Evolutionary conservation across 177 flowering plant genomes (phyloP).

Genomic region (Vitis hybrid): DNA sequence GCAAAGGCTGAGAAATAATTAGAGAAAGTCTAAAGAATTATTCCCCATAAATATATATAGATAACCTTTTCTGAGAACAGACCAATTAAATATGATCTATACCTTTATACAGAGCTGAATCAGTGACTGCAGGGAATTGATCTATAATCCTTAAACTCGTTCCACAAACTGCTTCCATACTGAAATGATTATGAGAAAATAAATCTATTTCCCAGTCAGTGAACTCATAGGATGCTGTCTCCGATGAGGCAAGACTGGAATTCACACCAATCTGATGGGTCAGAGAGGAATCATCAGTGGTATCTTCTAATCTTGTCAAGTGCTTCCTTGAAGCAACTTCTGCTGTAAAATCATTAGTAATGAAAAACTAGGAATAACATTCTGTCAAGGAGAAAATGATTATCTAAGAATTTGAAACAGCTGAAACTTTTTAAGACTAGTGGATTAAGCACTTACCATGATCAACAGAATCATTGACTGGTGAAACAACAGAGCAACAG

Average conservation of each 20-base stretch:
- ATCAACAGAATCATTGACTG: neutral
- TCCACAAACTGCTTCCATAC: neutral
- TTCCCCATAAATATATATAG: neutral
- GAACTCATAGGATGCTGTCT: no score
- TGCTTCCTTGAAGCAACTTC: neutral
- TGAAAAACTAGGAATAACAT: neutral
- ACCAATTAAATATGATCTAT: neutral
- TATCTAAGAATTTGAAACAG: neutral
- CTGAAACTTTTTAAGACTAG: neutral
- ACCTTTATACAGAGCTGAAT: slow-evolving; percentile 2
- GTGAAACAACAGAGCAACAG: slow-evolving; percentile 2
- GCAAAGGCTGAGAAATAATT: slow-evolving; percentile 4
- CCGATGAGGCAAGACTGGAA: no score
- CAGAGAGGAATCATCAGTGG: neutral
- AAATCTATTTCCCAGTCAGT: no score
- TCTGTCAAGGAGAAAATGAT: neutral
- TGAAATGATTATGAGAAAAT: no score
- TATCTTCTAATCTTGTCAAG: neutral
- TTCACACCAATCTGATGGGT: no score
- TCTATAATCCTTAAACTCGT: neutral
- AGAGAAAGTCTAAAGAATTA: neutral
- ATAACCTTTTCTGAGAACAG: no score
- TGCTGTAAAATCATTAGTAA: neutral
- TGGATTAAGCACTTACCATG: neutral
- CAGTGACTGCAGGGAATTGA: neutral